Evolutionary conservation across 768 basidiomycete species (phyloP).

Genomic region (Mycena olivaceomarginata): DNA sequence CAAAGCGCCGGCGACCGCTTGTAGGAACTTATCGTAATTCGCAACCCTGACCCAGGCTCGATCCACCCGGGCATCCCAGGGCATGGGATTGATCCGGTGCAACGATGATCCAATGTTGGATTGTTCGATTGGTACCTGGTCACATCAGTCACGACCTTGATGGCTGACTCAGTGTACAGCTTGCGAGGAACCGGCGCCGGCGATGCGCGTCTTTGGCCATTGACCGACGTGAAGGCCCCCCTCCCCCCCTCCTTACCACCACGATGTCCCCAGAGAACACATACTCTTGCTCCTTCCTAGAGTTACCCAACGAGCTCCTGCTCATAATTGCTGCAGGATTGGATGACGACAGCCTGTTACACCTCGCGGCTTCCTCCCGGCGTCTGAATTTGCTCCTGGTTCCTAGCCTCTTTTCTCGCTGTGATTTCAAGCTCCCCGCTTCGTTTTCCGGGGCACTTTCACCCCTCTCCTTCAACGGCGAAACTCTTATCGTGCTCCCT

Average conservation of each 20-base stretch:
- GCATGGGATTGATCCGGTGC: too few species aligned
- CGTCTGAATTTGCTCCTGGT: slow-evolving; percentile 20
- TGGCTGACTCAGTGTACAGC: too few species aligned
- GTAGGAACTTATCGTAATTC: too few species aligned
- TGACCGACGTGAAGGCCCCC: too few species aligned
- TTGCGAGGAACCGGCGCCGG: too few species aligned
- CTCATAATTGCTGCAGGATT: slow-evolving; percentile 22
- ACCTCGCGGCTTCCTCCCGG: slow-evolving; percentile 19
- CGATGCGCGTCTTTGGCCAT: too few species aligned
- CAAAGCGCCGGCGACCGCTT: too few species aligned
- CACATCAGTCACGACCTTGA: too few species aligned
- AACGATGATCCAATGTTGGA: too few species aligned
- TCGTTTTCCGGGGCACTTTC: not conserved
- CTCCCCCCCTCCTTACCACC: not conserved
- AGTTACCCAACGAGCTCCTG: slow-evolving; percentile 37
- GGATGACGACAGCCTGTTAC: slow-evolving; percentile 14
- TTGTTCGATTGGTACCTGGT: too few species aligned
- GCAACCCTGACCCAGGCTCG: too few species aligned
- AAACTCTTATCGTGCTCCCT: not conserved
- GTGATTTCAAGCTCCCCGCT: not conserved
- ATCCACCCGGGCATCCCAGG: too few species aligned
- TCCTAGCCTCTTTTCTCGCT: slow-evolving; percentile 12
- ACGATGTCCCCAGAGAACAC: not conserved
- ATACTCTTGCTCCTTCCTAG: slow-evolving; percentile 3
- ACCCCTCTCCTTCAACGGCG: not conserved